phyloP scores from a whole-genome alignment of 345 rosid species.

The Kandelia obovata region DNA sequence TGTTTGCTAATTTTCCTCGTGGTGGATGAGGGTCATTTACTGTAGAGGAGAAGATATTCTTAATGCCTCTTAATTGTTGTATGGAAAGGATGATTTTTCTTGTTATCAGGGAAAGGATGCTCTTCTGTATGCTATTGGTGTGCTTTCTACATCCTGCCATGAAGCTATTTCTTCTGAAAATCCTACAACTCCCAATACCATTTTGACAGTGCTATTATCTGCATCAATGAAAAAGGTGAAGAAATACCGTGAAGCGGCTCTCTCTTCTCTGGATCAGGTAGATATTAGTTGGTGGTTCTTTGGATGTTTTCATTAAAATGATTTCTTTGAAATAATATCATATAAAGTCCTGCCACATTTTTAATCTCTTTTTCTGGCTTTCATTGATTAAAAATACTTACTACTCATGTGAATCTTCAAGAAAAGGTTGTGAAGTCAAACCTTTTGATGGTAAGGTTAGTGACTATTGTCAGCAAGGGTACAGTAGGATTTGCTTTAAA shows the following conservation, averaged over 20 bases:
- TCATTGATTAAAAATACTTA: no score
- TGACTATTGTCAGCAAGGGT: no score
- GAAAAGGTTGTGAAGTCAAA: no score
- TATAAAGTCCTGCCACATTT: background rate
- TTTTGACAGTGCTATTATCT: conserved; percentile 59
- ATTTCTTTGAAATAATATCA: background rate
- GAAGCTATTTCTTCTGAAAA: conserved; percentile 60
- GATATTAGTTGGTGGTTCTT: background rate
- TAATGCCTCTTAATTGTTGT: no score
- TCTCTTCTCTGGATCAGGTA: conserved; percentile 75
- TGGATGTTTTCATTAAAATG: background rate
- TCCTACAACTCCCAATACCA: conserved; percentile 51
- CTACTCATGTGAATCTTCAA: no score
- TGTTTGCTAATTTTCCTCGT: no score
- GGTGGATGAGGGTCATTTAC: no score
- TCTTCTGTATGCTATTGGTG: conserved; percentile 71
- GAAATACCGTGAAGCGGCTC: conserved; percentile 83
- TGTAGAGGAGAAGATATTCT: no score
- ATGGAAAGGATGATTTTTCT: no score
- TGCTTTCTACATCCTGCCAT: conserved; percentile 73
- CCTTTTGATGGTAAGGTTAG: no score
- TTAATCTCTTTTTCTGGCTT: no score
- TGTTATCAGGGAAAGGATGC: conserved; percentile 77
- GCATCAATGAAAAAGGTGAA: conserved; percentile 73
- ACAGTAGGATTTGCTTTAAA: no score